Conservation (phyloP, 1,139 yeast species). For the Arxiozyma bovina region DNA sequence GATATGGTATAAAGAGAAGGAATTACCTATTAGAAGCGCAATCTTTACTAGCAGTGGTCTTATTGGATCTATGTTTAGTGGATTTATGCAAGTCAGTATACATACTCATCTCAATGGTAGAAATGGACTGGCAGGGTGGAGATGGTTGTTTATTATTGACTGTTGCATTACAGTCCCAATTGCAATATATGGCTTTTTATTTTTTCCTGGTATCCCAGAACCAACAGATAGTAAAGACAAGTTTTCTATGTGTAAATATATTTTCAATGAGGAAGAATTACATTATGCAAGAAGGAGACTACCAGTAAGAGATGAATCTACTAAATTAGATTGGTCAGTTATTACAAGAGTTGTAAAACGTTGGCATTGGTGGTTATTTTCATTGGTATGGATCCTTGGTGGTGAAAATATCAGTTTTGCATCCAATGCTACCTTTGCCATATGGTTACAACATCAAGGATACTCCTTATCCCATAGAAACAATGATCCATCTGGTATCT, state of each 20-base stretch:
- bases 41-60: conserved; percentile 47
- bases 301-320: conserved; percentile 34
- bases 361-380: conserved; percentile 55
- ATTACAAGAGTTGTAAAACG: conserved; percentile 41
- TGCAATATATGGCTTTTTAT: conserved; percentile 44
- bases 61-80: conserved; percentile 46
- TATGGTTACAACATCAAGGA: conserved; percentile 40
- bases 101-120: conserved; percentile 40
- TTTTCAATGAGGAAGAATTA: conserved; percentile 35
- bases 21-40: conserved; percentile 43
- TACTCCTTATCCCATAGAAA: conserved; percentile 43
- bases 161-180: conserved; percentile 49
- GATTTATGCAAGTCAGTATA: conserved; percentile 58
- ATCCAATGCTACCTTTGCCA: conserved; percentile 44
- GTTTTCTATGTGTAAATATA: conserved; percentile 21
- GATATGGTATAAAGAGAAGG: conserved; percentile 44
- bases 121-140: conserved; percentile 51
- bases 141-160: conserved; percentile 61
- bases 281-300: conserved; percentile 35
- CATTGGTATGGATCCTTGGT: conserved; percentile 49
- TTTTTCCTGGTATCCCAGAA: conserved; percentile 42
- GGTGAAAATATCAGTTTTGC: conserved; percentile 52
- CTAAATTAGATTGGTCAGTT: conserved; percentile 39
- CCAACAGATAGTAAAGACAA: conserved; percentile 7
- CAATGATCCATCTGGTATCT: conserved; percentile 51